phyloP scores from a whole-genome alignment of 352 stramenopile species.

The Pythium oligandrum region DNA sequence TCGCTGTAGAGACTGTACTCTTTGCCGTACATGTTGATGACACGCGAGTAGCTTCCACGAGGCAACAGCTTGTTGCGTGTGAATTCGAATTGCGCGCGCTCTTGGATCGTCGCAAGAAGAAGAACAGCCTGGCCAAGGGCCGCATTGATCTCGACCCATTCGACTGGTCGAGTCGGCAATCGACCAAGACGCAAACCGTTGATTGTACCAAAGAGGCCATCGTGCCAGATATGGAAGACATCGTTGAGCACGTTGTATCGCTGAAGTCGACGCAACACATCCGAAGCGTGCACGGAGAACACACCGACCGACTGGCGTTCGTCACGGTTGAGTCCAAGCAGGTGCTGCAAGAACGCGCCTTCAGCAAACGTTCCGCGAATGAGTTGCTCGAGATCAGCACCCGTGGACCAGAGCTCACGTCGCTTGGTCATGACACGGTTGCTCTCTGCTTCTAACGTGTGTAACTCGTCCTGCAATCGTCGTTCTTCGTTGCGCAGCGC shows the following conservation, averaged over 20 bases:
- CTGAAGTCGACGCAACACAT: conserved; percentile 74
- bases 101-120: conserved; percentile 76
- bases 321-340: conserved; percentile 64
- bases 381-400: conserved; percentile 63
- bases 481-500: conserved; percentile 63
- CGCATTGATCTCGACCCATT: conserved; percentile 90
- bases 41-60: conserved; percentile 81
- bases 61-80: conserved; percentile 78
- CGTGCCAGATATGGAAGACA: conserved; percentile 90
- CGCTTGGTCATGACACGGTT: conserved; percentile 47
- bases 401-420: conserved; percentile 68
- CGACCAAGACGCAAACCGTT: conserved; percentile 83
- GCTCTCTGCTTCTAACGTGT: conserved; percentile 54
- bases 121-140: conserved; percentile 82
- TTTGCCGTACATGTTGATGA: conserved; percentile 81
- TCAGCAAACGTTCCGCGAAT: conserved; percentile 68
- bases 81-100: conserved; percentile 80
- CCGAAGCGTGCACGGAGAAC: conserved; percentile 74
- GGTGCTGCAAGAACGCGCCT: conserved; percentile 72
- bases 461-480: conserved; percentile 42
- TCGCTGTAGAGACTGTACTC: conserved; percentile 80
- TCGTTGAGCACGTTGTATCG: conserved; percentile 89
- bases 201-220: conserved; percentile 86
- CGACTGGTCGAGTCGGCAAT: conserved; percentile 74
- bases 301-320: conserved; percentile 72